These are phyloP conservation scores for Didymellaceae sp. DNA, from an alignment of 2,329 filamentous ascomycete species.

Conservation along the genomic window DNA sequence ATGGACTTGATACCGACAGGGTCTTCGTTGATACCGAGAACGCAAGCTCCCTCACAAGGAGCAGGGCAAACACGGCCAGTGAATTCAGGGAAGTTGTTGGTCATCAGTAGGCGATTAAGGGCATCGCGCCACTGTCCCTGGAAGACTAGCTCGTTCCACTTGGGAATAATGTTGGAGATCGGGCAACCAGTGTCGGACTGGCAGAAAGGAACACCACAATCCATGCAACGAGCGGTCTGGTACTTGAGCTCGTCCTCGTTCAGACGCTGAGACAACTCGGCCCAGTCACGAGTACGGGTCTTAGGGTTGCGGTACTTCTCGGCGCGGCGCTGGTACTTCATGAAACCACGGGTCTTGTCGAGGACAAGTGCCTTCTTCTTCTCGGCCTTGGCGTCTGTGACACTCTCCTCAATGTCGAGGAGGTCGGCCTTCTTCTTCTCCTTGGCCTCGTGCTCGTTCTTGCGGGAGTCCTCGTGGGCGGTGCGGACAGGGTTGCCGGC, in stretches of 20 bases:
- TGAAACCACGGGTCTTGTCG: conserved; percentile 98
- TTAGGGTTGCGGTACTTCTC: conserved; percentile 91
- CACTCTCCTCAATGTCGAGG: conserved; percentile 86
- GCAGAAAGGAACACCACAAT: conserved; percentile 97
- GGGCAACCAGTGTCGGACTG: conserved; percentile 96
- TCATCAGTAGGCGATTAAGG: conserved; percentile 89
- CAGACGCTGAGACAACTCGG: conserved; percentile 83
- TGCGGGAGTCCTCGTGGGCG: conserved; percentile 60
- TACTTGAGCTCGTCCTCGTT: conserved; percentile 97
- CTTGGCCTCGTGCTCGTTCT: conserved; percentile 64
- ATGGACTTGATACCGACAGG: conserved; percentile 98
- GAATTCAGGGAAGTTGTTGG: conserved; percentile 98
- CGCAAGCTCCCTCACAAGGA: conserved; percentile 94
- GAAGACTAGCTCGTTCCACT: conserved; percentile 84
- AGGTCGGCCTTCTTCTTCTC: conserved; percentile 72
- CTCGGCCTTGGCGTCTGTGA: conserved; percentile 82
- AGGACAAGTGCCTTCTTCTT: conserved; percentile 91
- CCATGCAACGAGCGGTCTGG: conserved; percentile 96
- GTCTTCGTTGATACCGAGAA: conserved; percentile 95
- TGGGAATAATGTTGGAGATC: conserved; percentile 96
- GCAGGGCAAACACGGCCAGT: conserved; percentile 96
- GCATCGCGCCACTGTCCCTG: conserved; percentile 81
- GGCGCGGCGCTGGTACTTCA: conserved; percentile 90
- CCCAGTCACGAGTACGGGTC: conserved; percentile 90
- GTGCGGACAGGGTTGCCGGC: conserved; percentile 67